These are phyloP conservation scores for Dothideomycetes sp. DNA, from an alignment of 2,329 filamentous ascomycete genomes.

Conservation along the genomic window DNA sequence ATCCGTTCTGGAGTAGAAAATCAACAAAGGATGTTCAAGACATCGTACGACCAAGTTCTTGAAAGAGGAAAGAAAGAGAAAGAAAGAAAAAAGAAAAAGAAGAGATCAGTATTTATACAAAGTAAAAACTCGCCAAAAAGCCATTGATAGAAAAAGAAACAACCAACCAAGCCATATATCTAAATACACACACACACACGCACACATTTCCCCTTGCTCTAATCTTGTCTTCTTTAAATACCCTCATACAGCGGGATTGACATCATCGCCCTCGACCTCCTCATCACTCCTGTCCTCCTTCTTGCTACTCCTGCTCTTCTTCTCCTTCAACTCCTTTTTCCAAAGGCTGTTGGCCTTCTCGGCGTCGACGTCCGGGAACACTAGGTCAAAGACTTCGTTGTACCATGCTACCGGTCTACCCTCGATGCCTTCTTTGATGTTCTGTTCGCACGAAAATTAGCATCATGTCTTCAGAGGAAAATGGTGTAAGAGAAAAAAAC, in stretches of 20 bases:
- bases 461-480: background rate
- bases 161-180: background rate
- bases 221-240: background rate
- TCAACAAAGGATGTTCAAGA: too few species aligned
- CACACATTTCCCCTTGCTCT: too few species aligned
- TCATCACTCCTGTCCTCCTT: constrained; percentile 16
- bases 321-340: constrained; percentile 53
- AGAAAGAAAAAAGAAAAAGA: background rate
- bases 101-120: background rate
- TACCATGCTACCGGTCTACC: constrained; percentile 92
- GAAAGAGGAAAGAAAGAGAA: background rate
- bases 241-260: background rate
- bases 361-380: constrained; percentile 74
- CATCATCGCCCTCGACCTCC: constrained; percentile 4
- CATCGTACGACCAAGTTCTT: too few species aligned
- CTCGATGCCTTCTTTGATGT: constrained; percentile 94
- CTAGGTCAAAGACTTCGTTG: constrained; percentile 79
- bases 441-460: constrained; percentile 45
- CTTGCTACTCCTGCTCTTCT: constrained; percentile 37
- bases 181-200: background rate
- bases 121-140: background rate
- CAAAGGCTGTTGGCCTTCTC: constrained; percentile 63
- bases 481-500: constrained; percentile 29
- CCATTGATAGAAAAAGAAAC: background rate
- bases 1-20: too few species aligned